Evolutionary conservation across 1,284 basidiomycete genomes (phyloP).

Genomic region (Earliella scabrosa): DNA sequence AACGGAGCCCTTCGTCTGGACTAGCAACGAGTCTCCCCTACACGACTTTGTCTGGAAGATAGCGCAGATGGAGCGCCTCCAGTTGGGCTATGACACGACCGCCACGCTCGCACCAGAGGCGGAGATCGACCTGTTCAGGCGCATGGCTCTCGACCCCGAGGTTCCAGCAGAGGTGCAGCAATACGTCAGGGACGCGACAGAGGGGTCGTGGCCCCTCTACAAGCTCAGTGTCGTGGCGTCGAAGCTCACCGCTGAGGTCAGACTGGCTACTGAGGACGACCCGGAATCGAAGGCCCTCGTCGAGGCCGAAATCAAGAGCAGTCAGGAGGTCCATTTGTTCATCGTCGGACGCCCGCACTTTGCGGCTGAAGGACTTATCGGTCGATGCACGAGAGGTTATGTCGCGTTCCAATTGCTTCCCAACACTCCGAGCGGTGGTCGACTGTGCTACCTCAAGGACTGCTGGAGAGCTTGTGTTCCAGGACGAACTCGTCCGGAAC

Average conservation of each 20-base stretch:
- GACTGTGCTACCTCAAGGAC: conserved; percentile 8
- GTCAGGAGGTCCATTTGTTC: not conserved
- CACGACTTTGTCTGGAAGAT: not conserved
- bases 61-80: not conserved
- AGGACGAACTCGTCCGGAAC: not conserved
- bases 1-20: not conserved
- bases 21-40: not conserved
- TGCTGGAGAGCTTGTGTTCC: conserved; percentile 2
- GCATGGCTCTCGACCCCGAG: too few species aligned
- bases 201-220: not conserved
- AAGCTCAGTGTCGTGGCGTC: not conserved
- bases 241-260: not conserved
- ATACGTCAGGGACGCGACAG: not conserved
- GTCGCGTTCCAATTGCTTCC: not conserved
- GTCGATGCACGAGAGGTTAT: not conserved
- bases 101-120: not conserved
- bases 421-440: conserved; percentile 39
- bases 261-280: not conserved
- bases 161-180: not conserved
- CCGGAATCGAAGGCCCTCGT: too few species aligned
- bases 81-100: conserved; percentile 20
- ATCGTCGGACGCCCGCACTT: not conserved
- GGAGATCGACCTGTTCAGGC: not conserved
- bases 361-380: not conserved
- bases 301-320: too few species aligned